Conservation (phyloP, 495 filamentous ascomycete species). For the Aspergillus ellipticus region DNA sequence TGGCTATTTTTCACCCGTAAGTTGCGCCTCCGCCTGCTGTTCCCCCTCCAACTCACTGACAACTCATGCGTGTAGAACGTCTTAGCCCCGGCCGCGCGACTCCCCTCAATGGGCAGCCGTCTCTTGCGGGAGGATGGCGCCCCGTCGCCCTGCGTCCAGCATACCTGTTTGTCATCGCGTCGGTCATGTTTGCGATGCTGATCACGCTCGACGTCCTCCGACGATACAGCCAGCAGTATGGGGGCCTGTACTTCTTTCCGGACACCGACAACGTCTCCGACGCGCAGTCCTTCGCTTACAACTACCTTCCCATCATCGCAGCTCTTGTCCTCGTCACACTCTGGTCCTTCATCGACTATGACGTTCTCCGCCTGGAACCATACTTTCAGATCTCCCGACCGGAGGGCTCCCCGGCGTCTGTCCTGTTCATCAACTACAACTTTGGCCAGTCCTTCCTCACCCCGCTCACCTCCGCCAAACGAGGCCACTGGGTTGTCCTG, state of each 20-base stretch:
- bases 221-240: slow-evolving; percentile 30
- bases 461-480: slow-evolving; percentile 32
- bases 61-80: background rate
- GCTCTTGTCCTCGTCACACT: slow-evolving; percentile 32
- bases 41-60: background rate
- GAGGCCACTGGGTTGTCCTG: slow-evolving; percentile 37
- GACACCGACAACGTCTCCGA: slow-evolving; percentile 34
- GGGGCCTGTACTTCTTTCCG: slow-evolving; percentile 31
- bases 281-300: slow-evolving; percentile 34
- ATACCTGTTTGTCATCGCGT: slow-evolving; percentile 24
- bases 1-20: slow-evolving; percentile 11
- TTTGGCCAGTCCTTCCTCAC: slow-evolving; percentile 41
- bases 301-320: slow-evolving; percentile 38
- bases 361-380: slow-evolving; percentile 40
- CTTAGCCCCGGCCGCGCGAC: slow-evolving; percentile 3
- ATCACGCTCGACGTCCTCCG: slow-evolving; percentile 30
- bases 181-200: slow-evolving; percentile 26
- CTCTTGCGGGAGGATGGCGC: slow-evolving; percentile 28
- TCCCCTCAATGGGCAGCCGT: slow-evolving; percentile 12
- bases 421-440: slow-evolving; percentile 43
- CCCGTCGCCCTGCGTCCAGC: slow-evolving; percentile 34
- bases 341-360: slow-evolving; percentile 41
- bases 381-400: slow-evolving; percentile 39
- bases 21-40: background rate
- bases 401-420: slow-evolving; percentile 32